Base-by-base conservation (phyloP, 2,329 filamentous ascomycete species). In the Ambrosiella xylebori region DNA sequence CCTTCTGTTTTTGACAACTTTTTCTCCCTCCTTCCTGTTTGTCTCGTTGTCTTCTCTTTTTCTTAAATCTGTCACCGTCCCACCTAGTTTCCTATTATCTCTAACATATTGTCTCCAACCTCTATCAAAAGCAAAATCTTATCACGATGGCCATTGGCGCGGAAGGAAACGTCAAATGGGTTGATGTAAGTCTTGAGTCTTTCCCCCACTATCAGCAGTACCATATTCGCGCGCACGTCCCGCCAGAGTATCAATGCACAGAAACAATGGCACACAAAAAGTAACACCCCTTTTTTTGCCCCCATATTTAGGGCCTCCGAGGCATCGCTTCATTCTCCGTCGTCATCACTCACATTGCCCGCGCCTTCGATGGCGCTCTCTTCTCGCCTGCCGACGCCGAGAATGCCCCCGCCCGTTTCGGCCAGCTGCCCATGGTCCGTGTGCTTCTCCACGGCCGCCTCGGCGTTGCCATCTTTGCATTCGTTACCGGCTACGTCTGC, bases 401-500 rank as follows among this genome's bases (percentile, higher is more conserved):
- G 53, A 71, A 71, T 36, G 68, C 68, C 2, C 64, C 70, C 1
- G 74, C 77, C 4, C 71, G 73, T 54, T 62, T 80, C 37, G 72
- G 81, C 61, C 80, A 84, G 66, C 71, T 74, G 45, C 80, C 80
- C 12, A 77, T 79, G 63, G 68, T 83, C 59, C 77, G 80, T 58
- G 74, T 84, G 53, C 70, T 78, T 44, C 71, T 76, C 54, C 79
- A 81, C 64, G 80, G 82, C 19, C 75, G 82, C 13, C 78, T 80
- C 51, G 82, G 81, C 67, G 82, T 85, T 1, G 76, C 80, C 12
- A 79, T 84, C 62, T 84, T 85, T 68, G 76, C 82, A 64, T 73
- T 85, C 52, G 78, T 83, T 44, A 80, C 80, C 19, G 80, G 80
- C 59, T 83, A 81, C 64, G 80, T 82, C 56, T 82, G 81, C 68